Evolutionary conservation across 345 rosid species (phyloP).

Genomic region (Dovyalis caffra): DNA sequence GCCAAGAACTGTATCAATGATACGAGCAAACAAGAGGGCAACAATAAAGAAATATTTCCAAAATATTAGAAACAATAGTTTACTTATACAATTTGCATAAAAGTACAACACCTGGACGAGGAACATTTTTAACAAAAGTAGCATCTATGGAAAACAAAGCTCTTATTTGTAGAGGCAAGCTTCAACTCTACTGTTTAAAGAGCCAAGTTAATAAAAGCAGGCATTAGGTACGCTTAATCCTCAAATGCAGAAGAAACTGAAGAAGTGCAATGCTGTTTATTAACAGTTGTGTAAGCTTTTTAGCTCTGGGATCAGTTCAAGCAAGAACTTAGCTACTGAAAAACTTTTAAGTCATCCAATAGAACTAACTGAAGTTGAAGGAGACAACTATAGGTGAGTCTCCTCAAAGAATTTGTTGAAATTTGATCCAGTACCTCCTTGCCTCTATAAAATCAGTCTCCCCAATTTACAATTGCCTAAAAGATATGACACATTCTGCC

Average conservation of each 20-base stretch:
- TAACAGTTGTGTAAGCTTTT: background rate
- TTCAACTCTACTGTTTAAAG: background rate
- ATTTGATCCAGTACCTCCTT: background rate
- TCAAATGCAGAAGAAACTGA: background rate
- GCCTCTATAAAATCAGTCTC: background rate
- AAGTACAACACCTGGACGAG: background rate
- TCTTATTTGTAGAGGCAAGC: background rate
- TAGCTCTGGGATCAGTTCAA: background rate
- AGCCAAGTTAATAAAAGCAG: background rate
- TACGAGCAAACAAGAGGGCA: background rate
- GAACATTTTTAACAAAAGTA: background rate
- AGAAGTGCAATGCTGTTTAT: background rate
- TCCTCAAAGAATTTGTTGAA: background rate
- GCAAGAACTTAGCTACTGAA: background rate
- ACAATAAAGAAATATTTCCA: background rate
- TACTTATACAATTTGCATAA: background rate
- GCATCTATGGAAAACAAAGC: background rate
- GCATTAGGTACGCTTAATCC: background rate
- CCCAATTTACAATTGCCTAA: conserved; percentile 5
- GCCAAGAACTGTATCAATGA: no score
- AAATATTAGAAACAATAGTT: background rate
- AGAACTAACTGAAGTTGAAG: conserved; percentile 4
- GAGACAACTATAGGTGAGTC: background rate
- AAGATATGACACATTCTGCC: background rate
- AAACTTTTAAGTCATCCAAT: background rate